Percentiles rank a stretch among this genome's conserved stretches.
Evolutionary conservation across 2,329 filamentous ascomycete genomes (phyloP).

Genomic region (Phaeomoniella chlamydospora): DNA sequence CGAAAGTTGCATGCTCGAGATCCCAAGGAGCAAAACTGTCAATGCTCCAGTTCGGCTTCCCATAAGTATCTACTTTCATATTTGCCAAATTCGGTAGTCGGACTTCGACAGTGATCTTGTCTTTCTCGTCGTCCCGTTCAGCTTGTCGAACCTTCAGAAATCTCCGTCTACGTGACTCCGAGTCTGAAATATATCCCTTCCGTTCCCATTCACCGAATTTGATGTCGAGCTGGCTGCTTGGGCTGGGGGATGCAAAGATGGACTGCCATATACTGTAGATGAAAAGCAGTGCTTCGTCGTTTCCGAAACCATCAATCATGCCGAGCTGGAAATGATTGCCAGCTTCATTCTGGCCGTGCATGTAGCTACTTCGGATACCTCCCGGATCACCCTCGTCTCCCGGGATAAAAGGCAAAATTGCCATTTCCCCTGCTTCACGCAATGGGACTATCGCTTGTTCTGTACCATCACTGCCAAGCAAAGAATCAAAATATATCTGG

Average conservation of each 20-base stretch:
- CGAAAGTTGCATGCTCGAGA: no score
- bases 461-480: background rate
- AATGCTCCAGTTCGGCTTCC: no score
- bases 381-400: background rate
- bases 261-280: conserved; percentile 5
- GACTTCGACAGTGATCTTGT: conserved; percentile 8
- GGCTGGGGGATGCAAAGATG: conserved; percentile 5
- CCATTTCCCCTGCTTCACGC: background rate
- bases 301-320: no score
- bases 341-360: background rate
- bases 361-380: background rate
- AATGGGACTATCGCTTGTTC: background rate
- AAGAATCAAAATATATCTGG: conserved; percentile 9
- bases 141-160: background rate
- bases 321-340: background rate
- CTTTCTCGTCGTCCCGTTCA: background rate
- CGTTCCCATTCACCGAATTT: conserved; percentile 10
- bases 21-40: no score
- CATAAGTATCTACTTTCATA: no score
- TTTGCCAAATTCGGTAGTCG: no score
- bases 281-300: background rate
- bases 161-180: background rate
- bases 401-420: background rate
- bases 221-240: conserved; percentile 5
- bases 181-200: background rate